Conservation (phyloP, 2,329 filamentous ascomycete species). For the Verticillium nubilum region DNA sequence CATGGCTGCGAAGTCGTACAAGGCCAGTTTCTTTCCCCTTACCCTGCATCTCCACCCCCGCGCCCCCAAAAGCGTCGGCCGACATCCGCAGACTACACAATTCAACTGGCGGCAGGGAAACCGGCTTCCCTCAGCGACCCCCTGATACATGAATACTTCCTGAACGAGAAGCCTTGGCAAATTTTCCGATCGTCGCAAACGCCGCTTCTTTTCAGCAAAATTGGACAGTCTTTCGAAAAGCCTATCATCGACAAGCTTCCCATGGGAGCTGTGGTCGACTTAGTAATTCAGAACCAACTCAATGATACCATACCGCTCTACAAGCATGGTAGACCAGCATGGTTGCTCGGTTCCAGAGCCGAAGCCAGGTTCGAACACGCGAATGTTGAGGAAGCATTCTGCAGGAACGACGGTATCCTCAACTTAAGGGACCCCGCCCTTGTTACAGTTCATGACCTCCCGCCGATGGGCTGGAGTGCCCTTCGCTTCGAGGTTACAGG, state of each 20-base stretch:
- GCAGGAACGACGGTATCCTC: neutral
- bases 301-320: constrained; percentile 12
- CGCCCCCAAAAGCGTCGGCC: constrained; percentile 8
- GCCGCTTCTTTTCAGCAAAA: constrained; percentile 11
- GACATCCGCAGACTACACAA: constrained; percentile 6
- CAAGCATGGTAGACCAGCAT: constrained; percentile 15
- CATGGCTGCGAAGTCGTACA: constrained; percentile 8
- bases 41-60: constrained; percentile 6
- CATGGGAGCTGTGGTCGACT: constrained; percentile 11
- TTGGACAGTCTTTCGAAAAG: neutral
- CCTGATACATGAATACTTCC: constrained; percentile 2
- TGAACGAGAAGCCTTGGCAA: constrained; percentile 10
- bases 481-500: constrained; percentile 4
- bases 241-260: constrained; percentile 3
- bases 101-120: constrained; percentile 2
- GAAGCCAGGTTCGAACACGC: constrained; percentile 3
- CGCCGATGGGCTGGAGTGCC: constrained; percentile 6
- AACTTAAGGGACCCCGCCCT: constrained; percentile 1
- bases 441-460: constrained; percentile 5
- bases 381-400: constrained; percentile 3
- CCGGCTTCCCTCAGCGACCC: constrained; percentile 5
- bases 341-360: constrained; percentile 10
- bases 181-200: constrained; percentile 9
- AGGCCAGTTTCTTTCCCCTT: constrained; percentile 5
- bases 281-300: constrained; percentile 6